Conservation (phyloP, 768 basidiomycete species). For the Pisolithus sp. region DNA sequence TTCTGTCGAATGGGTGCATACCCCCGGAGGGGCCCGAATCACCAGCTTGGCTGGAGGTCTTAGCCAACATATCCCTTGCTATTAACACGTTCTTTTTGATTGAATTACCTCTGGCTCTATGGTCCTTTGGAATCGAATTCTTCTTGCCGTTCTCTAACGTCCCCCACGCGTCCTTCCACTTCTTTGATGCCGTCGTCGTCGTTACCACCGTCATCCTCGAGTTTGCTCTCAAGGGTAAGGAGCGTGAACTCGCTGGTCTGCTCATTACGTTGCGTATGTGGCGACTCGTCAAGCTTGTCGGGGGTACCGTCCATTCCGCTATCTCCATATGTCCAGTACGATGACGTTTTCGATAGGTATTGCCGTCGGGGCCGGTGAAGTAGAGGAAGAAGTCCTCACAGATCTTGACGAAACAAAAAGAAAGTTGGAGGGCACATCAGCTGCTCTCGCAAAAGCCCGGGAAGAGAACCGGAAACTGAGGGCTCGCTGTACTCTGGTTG, state of each 20-base stretch:
- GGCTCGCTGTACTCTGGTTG: conserved; percentile 29
- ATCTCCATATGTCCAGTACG: neutral
- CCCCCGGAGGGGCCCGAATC: conserved; percentile 34
- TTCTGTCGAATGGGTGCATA: conserved; percentile 51
- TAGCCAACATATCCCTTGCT: conserved; percentile 54
- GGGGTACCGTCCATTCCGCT: conserved; percentile 31
- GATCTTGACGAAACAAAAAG: conserved; percentile 43
- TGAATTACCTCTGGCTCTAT: conserved; percentile 69
- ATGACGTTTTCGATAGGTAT: conserved; percentile 42
- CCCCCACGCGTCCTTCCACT: conserved; percentile 56
- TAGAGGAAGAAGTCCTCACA: conserved; percentile 49
- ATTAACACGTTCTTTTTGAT: conserved; percentile 71
- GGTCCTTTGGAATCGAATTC: conserved; percentile 55
- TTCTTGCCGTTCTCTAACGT: conserved; percentile 56
- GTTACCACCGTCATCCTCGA: conserved; percentile 71
- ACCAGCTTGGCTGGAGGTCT: conserved; percentile 57
- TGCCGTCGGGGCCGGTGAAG: conserved; percentile 66
- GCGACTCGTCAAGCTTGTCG: conserved; percentile 73
- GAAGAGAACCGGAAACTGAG: conserved; percentile 53
- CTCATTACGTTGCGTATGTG: conserved; percentile 73
- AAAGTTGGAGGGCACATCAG: conserved; percentile 40
- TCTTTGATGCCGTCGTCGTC: conserved; percentile 69
- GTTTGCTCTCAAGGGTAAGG: conserved; percentile 57
- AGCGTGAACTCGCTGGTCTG: conserved; percentile 63
- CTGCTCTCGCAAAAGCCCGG: conserved; percentile 38